Percentiles rank a stretch among this genome's conserved stretches.
These are phyloP conservation scores for Dactylis glomerata DNA, from an alignment of 176 grass and related monocot species.

Conservation along the genomic window DNA sequence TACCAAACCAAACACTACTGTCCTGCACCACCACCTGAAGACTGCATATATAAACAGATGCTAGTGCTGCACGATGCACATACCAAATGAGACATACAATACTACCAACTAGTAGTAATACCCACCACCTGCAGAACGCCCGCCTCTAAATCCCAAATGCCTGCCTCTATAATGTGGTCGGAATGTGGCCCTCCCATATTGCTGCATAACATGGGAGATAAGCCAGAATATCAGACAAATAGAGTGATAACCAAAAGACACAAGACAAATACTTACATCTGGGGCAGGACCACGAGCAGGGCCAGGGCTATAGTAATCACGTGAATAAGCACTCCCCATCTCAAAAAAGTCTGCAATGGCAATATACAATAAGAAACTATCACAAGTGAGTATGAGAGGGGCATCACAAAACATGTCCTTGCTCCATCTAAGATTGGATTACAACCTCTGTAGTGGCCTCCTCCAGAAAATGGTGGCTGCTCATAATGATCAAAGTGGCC, in stretches of 20 bases:
- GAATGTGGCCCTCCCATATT: constrained; percentile 32
- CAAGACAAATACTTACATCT: constrained; percentile 32
- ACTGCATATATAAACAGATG: constrained; percentile 3
- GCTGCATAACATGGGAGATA: constrained; percentile 11
- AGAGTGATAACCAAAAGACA: neutral
- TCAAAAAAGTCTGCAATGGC: constrained; percentile 24
- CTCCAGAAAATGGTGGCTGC: constrained; percentile 16
- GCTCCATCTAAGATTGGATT: neutral
- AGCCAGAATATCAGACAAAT: neutral
- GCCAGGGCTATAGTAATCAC: constrained; percentile 29
- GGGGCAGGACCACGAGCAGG: neutral
- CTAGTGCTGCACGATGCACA: neutral
- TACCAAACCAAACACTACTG: neutral
- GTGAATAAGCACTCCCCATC: constrained; percentile 36
- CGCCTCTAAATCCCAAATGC: constrained; percentile 32
- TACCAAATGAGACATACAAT: neutral
- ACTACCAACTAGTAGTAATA: constrained; percentile 45
- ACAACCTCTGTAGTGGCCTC: constrained; percentile 38
- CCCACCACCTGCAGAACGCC: constrained; percentile 18
- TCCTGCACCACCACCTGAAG: neutral
- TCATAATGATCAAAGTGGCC: constrained; percentile 33
- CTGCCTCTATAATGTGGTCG: constrained; percentile 40
- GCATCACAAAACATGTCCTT: neutral
- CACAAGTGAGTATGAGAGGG: neutral
- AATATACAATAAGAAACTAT: neutral